Conservation (phyloP, 495 filamentous ascomycete species). For the Cudoniella acicularis region DNA sequence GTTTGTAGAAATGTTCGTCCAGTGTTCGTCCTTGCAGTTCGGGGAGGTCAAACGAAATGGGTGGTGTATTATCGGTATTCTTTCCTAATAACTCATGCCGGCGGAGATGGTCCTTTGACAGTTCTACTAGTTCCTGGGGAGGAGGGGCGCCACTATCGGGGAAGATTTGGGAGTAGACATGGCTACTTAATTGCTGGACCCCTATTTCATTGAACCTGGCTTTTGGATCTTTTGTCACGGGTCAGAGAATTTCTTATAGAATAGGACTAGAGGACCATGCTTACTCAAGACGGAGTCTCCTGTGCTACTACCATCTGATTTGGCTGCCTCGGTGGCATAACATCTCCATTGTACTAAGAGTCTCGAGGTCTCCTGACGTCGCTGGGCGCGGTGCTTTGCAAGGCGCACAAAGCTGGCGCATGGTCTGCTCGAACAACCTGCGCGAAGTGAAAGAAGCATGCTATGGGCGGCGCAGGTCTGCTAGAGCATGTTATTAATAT, state of each 20-base stretch:
- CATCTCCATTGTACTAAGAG: slow-evolving; percentile 15
- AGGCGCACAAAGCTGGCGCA: slow-evolving; percentile 21
- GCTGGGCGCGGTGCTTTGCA: slow-evolving; percentile 26
- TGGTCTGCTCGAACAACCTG: slow-evolving; percentile 22
- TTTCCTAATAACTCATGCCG: slow-evolving; percentile 89
- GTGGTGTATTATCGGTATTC: slow-evolving; percentile 67
- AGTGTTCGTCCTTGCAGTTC: slow-evolving; percentile 72
- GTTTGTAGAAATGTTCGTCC: slow-evolving; percentile 92
- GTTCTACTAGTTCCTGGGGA: slow-evolving; percentile 64
- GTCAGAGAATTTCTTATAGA: slow-evolving; percentile 2
- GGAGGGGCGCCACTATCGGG: slow-evolving; percentile 50
- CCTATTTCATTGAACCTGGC: slow-evolving; percentile 86
- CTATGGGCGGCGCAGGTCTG: slow-evolving; percentile 4
- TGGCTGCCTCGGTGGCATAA: slow-evolving; percentile 16
- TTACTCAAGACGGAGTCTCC: slow-evolving; percentile 26
- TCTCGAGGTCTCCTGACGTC: slow-evolving; percentile 7
- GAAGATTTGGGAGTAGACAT: slow-evolving; percentile 84
- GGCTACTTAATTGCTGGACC: slow-evolving; percentile 83
- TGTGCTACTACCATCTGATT: neutral
- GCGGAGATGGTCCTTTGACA: slow-evolving; percentile 78
- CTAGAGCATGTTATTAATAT: slow-evolving; percentile 16
- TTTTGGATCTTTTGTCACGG: slow-evolving; percentile 10
- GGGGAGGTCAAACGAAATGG: slow-evolving; percentile 84
- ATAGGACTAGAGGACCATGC: slow-evolving; percentile 12
- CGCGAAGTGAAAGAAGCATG: slow-evolving; percentile 27